Evolutionary conservation across 805 yeast species (phyloP), one percentile per base, ranked within the genome.

Genomic region (Cyberlindnera veronae): DNA sequence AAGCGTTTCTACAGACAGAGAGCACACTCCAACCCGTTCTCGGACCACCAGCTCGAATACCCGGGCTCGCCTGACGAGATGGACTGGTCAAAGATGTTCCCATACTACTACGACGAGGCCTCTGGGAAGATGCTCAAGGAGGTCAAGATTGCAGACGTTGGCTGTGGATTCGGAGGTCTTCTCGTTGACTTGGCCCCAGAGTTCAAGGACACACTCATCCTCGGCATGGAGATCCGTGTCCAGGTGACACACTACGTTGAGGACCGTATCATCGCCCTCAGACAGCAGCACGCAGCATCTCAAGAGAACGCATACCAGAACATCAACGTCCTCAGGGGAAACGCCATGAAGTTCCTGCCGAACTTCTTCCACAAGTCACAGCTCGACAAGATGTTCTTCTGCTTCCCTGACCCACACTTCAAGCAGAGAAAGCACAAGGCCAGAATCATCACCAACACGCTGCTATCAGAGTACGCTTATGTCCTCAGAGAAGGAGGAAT

Each of bases 321-420:
- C 63, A 84, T 91, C 29, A 81, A 87, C 20, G 98, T 93, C 3
- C 67, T 93, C 38, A 75, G 99, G 61, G 98, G 95, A 15, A 93
- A 93, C 59, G 93, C 98, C 26, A 93, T 93, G 99, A 93, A 93
- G 64, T 93, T 93, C 58, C 66, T 89, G 47, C 98, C 99, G 17
- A 93, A 93, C 62, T 93, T 93, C 62, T 93, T 93, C 67, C 69
- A 72, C 42, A 83, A 83, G 62, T 79, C 80, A 6, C 97, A 89
- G 60, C 67, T 90, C 37, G 77, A 82, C 24, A 93, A 91, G 69
- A 86, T 93, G 76, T 93, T 93, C 67, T 93, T 93, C 69, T 93
- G 99, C 63, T 93, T 93, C 75, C 99, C 99, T n/a, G 99, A 93
- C 64, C 99, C 99, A 7, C 99, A 93, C 63, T 93, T 93, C 72